These are phyloP conservation scores for Pueraria montana DNA, from an alignment of 306 rosid species.

Conservation along the genomic window DNA sequence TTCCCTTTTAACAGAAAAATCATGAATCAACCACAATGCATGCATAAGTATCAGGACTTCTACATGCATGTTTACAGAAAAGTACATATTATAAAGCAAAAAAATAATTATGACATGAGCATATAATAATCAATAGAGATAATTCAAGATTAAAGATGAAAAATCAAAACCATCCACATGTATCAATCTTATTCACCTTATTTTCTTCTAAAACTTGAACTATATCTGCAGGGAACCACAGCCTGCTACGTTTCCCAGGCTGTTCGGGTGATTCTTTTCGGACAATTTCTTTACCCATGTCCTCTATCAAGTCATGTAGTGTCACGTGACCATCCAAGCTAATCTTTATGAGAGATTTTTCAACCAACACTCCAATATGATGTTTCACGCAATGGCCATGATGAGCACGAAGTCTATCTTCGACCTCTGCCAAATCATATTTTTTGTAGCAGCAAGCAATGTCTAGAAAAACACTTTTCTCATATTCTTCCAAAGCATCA, in stretches of 20 bases:
- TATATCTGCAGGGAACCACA: not conserved
- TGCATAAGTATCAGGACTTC: not conserved
- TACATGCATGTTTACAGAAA: not conserved
- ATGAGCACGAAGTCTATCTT: not conserved
- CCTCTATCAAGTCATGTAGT: not conserved
- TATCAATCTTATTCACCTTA: not conserved
- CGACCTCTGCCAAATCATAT: not conserved
- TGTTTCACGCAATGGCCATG: not conserved
- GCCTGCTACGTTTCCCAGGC: conserved; percentile 7
- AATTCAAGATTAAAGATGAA: not conserved
- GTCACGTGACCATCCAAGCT: not conserved
- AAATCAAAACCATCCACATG: not conserved
- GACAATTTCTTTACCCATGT: not conserved
- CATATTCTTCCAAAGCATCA: not conserved
- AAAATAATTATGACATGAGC: not conserved
- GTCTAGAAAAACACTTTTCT: not conserved
- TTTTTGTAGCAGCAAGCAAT: not conserved
- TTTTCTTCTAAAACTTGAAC: not conserved
- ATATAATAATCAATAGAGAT: not conserved
- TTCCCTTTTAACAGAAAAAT: not conserved
- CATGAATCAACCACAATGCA: not conserved
- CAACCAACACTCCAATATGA: not conserved
- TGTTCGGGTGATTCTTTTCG: not conserved
- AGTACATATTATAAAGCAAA: not conserved
- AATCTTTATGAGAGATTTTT: not conserved